Base-by-base conservation (phyloP, 768 basidiomycete genomes). In the Hygrocybe punicea region DNA sequence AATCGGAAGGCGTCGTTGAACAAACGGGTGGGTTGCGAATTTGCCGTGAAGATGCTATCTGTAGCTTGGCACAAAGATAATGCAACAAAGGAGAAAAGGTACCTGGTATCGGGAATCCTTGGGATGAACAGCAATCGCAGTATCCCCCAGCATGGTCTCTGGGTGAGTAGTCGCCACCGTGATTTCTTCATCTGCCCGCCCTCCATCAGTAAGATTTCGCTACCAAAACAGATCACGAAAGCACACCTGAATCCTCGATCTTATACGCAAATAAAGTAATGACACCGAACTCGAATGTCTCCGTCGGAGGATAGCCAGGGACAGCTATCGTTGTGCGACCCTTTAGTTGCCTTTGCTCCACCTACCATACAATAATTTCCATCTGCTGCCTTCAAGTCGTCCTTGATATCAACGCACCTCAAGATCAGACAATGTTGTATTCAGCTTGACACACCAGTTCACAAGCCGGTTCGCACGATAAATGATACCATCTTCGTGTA, bases 131-230 rank as follows among this genome's bases (percentile, higher is more conserved):
- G 97, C 97, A 21, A 99, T 87, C 25, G 91, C 97, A 2, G 94
- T 93, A 80, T 99, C 97, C 37, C 97, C 97, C 0, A 99, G 81
- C 91, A 98, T 96, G 0, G 97, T 98, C 72, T 98, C 97, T 0
- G 95, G 95, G 77, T 97, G 91, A 5, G 96, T 98, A 1, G 97
- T 99, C 1, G 96, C 96, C 35, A 99, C 86, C 53, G 97, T 79
- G 56, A 99, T 87, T 67, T 80, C 86, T 68, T 98, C 95, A 53
- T 96, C 94, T 89, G 57, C 7, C 13, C 13, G 9, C 4, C 23
- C 24, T 9, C 16, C 10, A 16, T 44, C 4, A 33, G 25, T 10
- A 4, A n/a, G 17, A 48, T 14, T 42, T 10, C 0, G 2, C 4
- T 13, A 6, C 19, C 21, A 21, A 24, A 33, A 10, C 2, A 40